These are phyloP conservation scores for Spinacia oleracea DNA, from an alignment of 179 eudicot species.

Conservation along the genomic window DNA sequence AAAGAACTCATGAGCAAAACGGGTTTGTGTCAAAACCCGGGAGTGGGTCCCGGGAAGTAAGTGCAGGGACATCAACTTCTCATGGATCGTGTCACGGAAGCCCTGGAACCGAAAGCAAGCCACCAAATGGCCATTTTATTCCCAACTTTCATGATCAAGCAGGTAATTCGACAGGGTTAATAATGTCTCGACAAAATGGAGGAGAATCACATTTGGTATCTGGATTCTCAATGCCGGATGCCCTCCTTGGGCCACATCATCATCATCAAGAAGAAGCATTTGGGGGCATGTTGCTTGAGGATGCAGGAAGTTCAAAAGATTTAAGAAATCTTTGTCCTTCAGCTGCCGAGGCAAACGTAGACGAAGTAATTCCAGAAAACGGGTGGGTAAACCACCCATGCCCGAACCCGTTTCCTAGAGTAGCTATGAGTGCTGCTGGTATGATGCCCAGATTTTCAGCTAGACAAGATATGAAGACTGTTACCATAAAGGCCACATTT, in stretches of 20 bases:
- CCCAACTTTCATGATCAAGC: constrained; percentile 42
- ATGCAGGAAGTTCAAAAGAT: constrained; percentile 86
- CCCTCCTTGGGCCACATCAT: constrained; percentile 42
- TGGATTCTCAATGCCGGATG: constrained; percentile 47
- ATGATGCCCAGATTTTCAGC: constrained; percentile 37
- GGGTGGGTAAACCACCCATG: constrained; percentile 42
- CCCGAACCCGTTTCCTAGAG: constrained; percentile 32
- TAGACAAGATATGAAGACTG: constrained; percentile 54
- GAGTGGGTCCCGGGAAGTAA: constrained; percentile 72
- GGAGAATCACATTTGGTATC: constrained; percentile 42
- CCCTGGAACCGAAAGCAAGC: constrained; percentile 51
- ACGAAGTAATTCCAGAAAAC: constrained; percentile 40
- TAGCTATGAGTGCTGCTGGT: constrained; percentile 25
- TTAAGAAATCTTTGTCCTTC: constrained; percentile 56
- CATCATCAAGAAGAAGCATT: constrained; percentile 52
- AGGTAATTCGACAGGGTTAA: constrained; percentile 31
- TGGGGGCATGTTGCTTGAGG: constrained; percentile 66
- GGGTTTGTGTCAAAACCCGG: constrained; percentile 46
- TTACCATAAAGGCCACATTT: constrained; percentile 81
- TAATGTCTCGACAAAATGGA: constrained; percentile 38
- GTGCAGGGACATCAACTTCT: constrained; percentile 76
- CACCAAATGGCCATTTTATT: constrained; percentile 40
- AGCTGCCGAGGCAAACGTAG: constrained; percentile 33
- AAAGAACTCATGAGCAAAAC: constrained; percentile 30
- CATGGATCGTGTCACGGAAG: constrained; percentile 77